phyloP scores from a whole-genome alignment of 768 basidiomycete species.

The button mushroom (Agaricus bisporus) region DNA sequence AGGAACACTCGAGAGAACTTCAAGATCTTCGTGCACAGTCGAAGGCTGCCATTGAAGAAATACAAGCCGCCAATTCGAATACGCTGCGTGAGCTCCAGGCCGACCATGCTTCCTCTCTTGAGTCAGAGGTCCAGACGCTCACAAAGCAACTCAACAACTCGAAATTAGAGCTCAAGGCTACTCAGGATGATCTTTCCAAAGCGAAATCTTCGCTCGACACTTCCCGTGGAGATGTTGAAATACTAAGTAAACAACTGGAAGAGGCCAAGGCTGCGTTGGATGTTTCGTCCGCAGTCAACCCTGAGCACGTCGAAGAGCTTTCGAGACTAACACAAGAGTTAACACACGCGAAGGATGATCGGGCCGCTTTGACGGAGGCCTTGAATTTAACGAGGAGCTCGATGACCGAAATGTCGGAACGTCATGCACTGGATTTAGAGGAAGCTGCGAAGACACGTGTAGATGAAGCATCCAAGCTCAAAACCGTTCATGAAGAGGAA shows the following conservation, averaged over 20 bases:
- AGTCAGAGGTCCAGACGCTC: slow-evolving; percentile 46
- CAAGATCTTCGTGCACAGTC: slow-evolving; percentile 65
- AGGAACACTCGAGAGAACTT: slow-evolving; percentile 62
- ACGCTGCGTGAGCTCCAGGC: slow-evolving; percentile 55
- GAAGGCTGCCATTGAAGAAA: slow-evolving; percentile 59
- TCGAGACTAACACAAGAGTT: slow-evolving; percentile 54
- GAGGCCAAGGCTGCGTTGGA: slow-evolving; percentile 45
- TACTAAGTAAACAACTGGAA: slow-evolving; percentile 58
- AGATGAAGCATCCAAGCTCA: slow-evolving; percentile 64
- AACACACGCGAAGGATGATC: slow-evolving; percentile 61
- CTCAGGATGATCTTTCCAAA: slow-evolving; percentile 77
- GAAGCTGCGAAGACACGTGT: slow-evolving; percentile 64
- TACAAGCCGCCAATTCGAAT: slow-evolving; percentile 54
- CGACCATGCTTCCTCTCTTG: slow-evolving; percentile 58
- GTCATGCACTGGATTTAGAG: slow-evolving; percentile 69
- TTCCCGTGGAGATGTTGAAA: slow-evolving; percentile 48
- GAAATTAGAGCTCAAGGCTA: slow-evolving; percentile 74
- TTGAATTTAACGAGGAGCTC: slow-evolving; percentile 66
- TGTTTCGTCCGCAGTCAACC: slow-evolving; percentile 30
- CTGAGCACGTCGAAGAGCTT: slow-evolving; percentile 49
- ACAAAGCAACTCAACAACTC: slow-evolving; percentile 61
- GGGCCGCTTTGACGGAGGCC: slow-evolving; percentile 57
- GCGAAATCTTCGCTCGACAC: slow-evolving; percentile 55
- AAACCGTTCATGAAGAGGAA: slow-evolving; percentile 55
- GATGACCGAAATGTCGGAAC: slow-evolving; percentile 61